phyloP scores from a whole-genome alignment of 495 filamentous ascomycete species.

The Annulohypoxylon nitens region DNA sequence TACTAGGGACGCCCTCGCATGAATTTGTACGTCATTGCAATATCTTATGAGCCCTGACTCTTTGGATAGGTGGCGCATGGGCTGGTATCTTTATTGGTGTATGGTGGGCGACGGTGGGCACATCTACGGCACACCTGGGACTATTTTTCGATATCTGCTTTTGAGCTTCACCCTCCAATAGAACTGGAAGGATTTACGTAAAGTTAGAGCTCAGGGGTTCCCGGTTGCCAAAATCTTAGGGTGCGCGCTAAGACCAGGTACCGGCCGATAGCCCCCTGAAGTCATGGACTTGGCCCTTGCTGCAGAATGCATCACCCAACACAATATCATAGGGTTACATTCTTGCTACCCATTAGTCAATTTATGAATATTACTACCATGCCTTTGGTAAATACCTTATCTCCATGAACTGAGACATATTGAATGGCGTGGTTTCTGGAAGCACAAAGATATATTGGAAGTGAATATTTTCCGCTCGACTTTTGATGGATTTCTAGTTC shows the following conservation, averaged over 20 bases:
- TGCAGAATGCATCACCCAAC: conserved; percentile 1
- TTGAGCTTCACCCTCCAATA: conserved; percentile 1
- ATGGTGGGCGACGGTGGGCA: neutral
- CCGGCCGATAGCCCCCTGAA: conserved; percentile 4
- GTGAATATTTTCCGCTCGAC: neutral
- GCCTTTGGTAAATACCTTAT: neutral
- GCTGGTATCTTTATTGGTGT: neutral
- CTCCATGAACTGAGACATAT: neutral
- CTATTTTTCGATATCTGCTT: conserved; percentile 1
- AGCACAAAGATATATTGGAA: neutral
- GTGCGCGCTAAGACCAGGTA: conserved; percentile 20
- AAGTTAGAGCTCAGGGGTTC: conserved; percentile 15
- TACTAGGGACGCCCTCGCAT: neutral
- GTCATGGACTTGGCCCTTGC: neutral
- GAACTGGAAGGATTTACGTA: conserved; percentile 21
- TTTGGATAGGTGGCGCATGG: conserved; percentile 23
- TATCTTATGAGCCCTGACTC: neutral
- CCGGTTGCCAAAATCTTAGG: conserved; percentile 10
- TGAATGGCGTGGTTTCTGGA: neutral
- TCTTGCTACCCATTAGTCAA: neutral
- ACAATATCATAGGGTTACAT: neutral
- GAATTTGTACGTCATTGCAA: conserved; percentile 6
- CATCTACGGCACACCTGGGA: neutral
- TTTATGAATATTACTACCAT: neutral
- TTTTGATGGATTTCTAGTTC: neutral